Evolutionary conservation across 805 yeast species (phyloP), one percentile per base, ranked within the genome.

Genomic region (Candida yuanshanica): DNA sequence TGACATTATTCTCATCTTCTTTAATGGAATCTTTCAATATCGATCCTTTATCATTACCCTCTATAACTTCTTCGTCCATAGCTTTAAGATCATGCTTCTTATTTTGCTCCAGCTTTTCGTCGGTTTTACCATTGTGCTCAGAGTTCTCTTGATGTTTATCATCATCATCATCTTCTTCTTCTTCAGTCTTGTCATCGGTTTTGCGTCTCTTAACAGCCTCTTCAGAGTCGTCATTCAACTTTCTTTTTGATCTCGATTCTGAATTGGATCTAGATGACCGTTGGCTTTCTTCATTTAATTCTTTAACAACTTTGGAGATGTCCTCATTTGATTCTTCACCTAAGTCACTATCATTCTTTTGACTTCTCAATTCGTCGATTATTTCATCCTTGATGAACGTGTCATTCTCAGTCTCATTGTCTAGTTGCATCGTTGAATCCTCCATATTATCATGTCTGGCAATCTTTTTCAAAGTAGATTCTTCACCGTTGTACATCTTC

Each of bases 401-500:
- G 35, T 52, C 40, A 44, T 53, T 45, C 3, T 41, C 47, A 2
- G 21, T 46, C 2, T 38, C 43, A 14, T 54, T 53, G 4, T 47
- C 53, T 13, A 42, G 48, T 13, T 47, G 43, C n/a, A 39, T 36
- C 9, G 45, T 49, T 2, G 41, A 42, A 1, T 53, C 50, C 35
- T 49, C 44, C 21, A 54, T 53, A 20, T 52, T 43, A 38, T 37
- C 24, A 31, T 22, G 17, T 43, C 39, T 53, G 31, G 74, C 74
- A 48, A 70, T 56, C 41, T 60, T 70, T 21, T 70, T 64, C 46
- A 72, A 61, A 52, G 66, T 59, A 8, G 74, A 66, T 33, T 50
- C 53, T 45, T 43, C 51, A 44, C 64, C 58, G 47, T 63, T 56
- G 34, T 79, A 91, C 86, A 88, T 78, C 52, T 77, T 82, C 56